These are phyloP conservation scores for Dictyostelium firmibasis DNA, from an alignment of 78 protist genomes.

Conservation along the genomic window DNA sequence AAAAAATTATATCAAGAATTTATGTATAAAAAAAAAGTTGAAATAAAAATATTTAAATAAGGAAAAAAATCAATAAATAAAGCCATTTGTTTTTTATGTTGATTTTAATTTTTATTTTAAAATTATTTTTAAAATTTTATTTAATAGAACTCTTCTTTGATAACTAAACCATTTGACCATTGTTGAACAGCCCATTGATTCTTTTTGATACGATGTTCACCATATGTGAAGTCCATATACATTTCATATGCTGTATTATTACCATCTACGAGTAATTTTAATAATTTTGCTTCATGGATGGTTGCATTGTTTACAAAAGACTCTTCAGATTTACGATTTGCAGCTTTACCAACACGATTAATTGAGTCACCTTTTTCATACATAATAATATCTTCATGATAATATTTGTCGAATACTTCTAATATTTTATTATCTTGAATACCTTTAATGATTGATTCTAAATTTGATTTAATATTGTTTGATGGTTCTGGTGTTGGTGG, in stretches of 20 bases:
- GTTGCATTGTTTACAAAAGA: constrained; percentile 14
- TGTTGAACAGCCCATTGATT: constrained; percentile 59
- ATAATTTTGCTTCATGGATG: constrained; percentile 34
- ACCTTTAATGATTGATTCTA: constrained; percentile 15
- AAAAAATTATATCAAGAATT: too few species aligned
- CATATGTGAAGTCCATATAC: constrained; percentile 55
- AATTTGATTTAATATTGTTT: not conserved
- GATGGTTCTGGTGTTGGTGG: not conserved
- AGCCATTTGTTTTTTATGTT: too few species aligned
- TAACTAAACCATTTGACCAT: constrained; percentile 17
- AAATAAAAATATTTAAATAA: too few species aligned
- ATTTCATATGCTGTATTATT: constrained; percentile 28
- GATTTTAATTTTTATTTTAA: not conserved
- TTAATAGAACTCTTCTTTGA: constrained; percentile 37
- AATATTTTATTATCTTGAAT: constrained; percentile 6
- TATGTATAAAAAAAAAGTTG: too few species aligned
- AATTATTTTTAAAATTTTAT: not conserved
- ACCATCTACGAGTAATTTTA: constrained; percentile 13
- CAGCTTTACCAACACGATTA: constrained; percentile 48
- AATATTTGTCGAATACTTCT: constrained; percentile 32
- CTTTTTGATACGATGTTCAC: constrained; percentile 22
- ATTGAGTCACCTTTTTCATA: constrained; percentile 68
- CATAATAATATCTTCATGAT: constrained; percentile 35
- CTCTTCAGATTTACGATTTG: constrained; percentile 33
- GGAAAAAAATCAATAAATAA: too few species aligned